These are phyloP conservation scores for Discostella stelligera DNA, from an alignment of 352 stramenopile genomes.

Conservation along the genomic window DNA sequence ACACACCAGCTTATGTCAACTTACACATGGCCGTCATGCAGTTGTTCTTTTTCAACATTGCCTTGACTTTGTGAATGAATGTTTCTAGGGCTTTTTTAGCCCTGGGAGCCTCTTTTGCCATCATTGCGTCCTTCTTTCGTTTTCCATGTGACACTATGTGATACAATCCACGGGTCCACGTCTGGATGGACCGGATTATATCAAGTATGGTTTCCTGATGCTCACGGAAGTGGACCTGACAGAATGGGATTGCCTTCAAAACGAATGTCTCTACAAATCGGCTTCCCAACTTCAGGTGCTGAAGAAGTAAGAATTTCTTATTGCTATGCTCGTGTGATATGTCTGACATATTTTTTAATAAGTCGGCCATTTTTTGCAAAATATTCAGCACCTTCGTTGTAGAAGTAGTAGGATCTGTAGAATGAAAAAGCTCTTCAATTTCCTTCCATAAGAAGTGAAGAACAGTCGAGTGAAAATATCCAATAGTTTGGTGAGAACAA, in stretches of 20 bases:
- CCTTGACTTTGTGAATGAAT: slow-evolving; percentile 65
- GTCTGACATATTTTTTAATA: slow-evolving; percentile 40
- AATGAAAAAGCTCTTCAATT: slow-evolving; percentile 39
- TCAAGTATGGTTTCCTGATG: slow-evolving; percentile 43
- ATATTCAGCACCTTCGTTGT: slow-evolving; percentile 10
- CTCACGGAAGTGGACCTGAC: slow-evolving; percentile 51
- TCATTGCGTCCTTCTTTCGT: slow-evolving; percentile 48
- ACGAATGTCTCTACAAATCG: slow-evolving; percentile 60
- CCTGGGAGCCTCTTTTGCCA: slow-evolving; percentile 55
- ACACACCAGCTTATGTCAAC: slow-evolving; percentile 10
- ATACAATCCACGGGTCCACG: slow-evolving; percentile 40
- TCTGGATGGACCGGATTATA: slow-evolving; percentile 47
- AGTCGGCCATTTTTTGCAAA: slow-evolving; percentile 22
- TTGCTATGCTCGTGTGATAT: slow-evolving; percentile 43
- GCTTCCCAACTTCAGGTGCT: slow-evolving; percentile 54
- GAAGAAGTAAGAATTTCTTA: slow-evolving; percentile 51
- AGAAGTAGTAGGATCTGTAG: slow-evolving; percentile 23
- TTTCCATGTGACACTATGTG: slow-evolving; percentile 59
- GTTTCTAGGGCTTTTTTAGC: slow-evolving; percentile 56
- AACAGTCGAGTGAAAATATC: slow-evolving; percentile 42
- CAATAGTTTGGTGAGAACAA: slow-evolving; percentile 45
- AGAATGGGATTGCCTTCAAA: slow-evolving; percentile 60
- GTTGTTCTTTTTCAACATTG: slow-evolving; percentile 54
- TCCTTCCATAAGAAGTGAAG: slow-evolving; percentile 44
- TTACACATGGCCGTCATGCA: slow-evolving; percentile 53